Base-by-base conservation (phyloP, 176 grass and related monocot species). In the Oryza australiensis region DNA sequence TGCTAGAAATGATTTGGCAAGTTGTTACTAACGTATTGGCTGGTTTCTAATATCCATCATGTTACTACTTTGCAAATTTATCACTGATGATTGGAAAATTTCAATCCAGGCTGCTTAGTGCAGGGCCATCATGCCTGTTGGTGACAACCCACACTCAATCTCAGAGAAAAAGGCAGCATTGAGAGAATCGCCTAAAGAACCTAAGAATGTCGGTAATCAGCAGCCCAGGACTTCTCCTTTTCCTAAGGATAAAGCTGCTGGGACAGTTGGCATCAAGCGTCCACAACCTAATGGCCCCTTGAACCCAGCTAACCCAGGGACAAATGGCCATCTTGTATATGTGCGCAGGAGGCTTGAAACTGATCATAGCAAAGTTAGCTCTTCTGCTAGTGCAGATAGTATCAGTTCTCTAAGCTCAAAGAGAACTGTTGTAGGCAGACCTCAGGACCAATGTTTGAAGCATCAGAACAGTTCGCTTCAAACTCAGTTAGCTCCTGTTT, bases 261-360 rank as follows among this genome's bases (percentile, higher is more conserved):
- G 87, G 29, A 59, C 42, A 74, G 33, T 78, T 68, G 91, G 96
- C 33, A 77, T 64, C 42, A 99, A 95, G 83, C 92, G 96, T 43
- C 46, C 68, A 46, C 87, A 84, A 72, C 83, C 85, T 43, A 86
- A 86, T 75, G 75, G 42, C 38, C 76, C 72, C 22, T 38, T 78
- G 62, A 93, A 64, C 83, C 82, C 86, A 60, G 86, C 81, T 18
- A 87, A 64, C 74, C 70, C 83, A 66, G 83, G 86, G 30, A 23
- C 66, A 70, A 90, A 88, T 74, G 90, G 90, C 11, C 90, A 92
- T 90, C 76, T 93, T 43, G 94, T 96, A 6, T 98, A 95, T 82
- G 93, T 93, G 46, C 85, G 96, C 12, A 98, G 96, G 80, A 95
- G 82, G 80, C 67, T 88, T 84, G 96, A 98, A 74, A 84, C 74